A percentile compares a stretch with the other conserved stretches of the same genome.
These are phyloP conservation scores for Beauveria sp. DNA, from an alignment of 2,329 filamentous ascomycete species.

Conservation along the genomic window DNA sequence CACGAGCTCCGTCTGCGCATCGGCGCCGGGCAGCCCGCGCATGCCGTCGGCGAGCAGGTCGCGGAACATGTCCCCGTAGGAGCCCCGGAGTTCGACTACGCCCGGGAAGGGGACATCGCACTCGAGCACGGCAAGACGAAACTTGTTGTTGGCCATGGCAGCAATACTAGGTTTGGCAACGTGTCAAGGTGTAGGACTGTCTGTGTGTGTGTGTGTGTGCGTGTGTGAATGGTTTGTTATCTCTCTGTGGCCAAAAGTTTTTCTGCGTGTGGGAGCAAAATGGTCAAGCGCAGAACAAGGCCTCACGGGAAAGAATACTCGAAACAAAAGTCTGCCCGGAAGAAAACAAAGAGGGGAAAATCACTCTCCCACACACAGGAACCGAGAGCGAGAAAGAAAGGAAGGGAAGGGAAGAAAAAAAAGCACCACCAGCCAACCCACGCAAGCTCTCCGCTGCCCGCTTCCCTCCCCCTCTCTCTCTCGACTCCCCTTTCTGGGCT, in stretches of 20 bases:
- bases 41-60: conserved; percentile 21
- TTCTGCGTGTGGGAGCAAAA: too few species aligned
- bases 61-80: conserved; percentile 26
- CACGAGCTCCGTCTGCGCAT: conserved; percentile 16
- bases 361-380: neutral
- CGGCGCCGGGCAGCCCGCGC: conserved; percentile 15
- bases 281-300: too few species aligned
- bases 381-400: neutral
- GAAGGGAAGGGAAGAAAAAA: neutral
- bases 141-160: conserved; percentile 14
- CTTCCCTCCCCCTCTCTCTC: neutral
- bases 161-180: neutral
- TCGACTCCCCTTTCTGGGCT: neutral
- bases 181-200: neutral
- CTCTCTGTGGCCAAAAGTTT: neutral
- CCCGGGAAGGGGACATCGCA: conserved; percentile 25
- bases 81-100: conserved; percentile 19
- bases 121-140: conserved; percentile 20
- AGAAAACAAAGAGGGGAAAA: neutral
- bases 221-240: too few species aligned
- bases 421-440: neutral
- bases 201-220: neutral
- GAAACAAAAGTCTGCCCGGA: neutral
- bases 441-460: neutral
- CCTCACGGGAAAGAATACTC: too few species aligned